Percentiles rank a stretch among this genome's conserved stretches.
Conservation (phyloP, 2,329 filamentous ascomycete genomes). For the Botrytis porri region DNA sequence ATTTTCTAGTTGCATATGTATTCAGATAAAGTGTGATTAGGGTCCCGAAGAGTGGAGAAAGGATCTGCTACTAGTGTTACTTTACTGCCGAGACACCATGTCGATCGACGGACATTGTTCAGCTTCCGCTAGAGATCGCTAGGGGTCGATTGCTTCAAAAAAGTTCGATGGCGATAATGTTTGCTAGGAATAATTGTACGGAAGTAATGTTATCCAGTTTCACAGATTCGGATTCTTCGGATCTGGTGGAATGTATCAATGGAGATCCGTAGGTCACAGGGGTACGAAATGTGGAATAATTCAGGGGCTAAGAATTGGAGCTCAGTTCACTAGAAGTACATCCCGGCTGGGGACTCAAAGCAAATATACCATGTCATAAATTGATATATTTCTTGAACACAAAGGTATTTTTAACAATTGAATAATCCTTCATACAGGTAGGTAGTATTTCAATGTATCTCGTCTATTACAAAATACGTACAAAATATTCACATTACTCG, state of each 20-base stretch:
- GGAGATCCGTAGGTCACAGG: not conserved
- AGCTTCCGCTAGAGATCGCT: not conserved
- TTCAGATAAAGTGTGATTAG: not conserved
- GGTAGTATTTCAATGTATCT: not conserved
- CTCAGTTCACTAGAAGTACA: not conserved
- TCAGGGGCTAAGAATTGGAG: not conserved
- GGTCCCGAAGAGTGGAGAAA: not conserved
- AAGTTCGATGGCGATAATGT: not conserved
- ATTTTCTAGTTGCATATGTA: constrained; percentile 15
- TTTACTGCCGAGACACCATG: constrained; percentile 1
- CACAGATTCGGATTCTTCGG: not conserved
- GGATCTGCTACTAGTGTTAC: not conserved
- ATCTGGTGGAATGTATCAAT: not conserved
- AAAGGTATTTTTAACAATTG: not conserved
- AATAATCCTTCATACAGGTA: not conserved
- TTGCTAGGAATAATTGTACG: not conserved
- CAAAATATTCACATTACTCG: too few relatives aligned
- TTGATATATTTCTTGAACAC: not conserved
- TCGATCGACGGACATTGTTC: not conserved
- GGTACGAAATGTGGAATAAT: constrained; percentile 1
- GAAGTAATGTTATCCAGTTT: not conserved
- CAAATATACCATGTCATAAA: not conserved
- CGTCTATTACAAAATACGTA: not conserved
- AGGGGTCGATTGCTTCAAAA: not conserved
- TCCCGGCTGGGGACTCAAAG: not conserved